Conservation (phyloP, 2,329 filamentous ascomycete genomes). For the Colletotrichum gloeosporioides region DNA sequence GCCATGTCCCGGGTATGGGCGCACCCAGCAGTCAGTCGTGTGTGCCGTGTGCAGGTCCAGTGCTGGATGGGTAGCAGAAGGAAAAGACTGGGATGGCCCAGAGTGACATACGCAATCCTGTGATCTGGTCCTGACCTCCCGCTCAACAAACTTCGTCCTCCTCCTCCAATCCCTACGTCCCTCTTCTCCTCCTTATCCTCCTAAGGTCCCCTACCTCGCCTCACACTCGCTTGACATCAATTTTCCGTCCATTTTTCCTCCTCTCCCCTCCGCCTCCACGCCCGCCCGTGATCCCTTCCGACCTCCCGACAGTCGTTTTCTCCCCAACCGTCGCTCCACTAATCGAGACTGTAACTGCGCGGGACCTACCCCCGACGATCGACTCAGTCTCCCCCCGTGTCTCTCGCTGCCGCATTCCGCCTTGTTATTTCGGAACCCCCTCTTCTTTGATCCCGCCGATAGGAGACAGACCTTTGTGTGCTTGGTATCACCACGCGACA, state of each 20-base stretch:
- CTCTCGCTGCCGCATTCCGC: neutral
- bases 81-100: constrained; percentile 11
- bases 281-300: neutral
- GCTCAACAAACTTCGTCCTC: constrained; percentile 8
- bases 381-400: neutral
- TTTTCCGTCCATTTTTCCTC: neutral
- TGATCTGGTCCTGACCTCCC: neutral
- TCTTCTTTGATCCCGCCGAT: neutral
- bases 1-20: constrained; percentile 6
- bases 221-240: constrained; percentile 2
- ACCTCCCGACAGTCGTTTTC: constrained; percentile 1
- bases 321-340: neutral
- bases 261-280: neutral
- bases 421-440: neutral
- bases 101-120: constrained; percentile 22
- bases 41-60: neutral
- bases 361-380: neutral
- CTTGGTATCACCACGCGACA: neutral
- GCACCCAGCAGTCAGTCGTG: neutral
- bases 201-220: neutral
- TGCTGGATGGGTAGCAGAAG: neutral
- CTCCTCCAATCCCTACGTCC: neutral
- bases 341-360: neutral
- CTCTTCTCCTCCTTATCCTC: neutral
- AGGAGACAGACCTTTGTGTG: neutral